Evolutionary conservation across 106 monocot genomes (phyloP), one percentile per base, ranked within the genome.

Genomic region (Chionographis japonica): DNA sequence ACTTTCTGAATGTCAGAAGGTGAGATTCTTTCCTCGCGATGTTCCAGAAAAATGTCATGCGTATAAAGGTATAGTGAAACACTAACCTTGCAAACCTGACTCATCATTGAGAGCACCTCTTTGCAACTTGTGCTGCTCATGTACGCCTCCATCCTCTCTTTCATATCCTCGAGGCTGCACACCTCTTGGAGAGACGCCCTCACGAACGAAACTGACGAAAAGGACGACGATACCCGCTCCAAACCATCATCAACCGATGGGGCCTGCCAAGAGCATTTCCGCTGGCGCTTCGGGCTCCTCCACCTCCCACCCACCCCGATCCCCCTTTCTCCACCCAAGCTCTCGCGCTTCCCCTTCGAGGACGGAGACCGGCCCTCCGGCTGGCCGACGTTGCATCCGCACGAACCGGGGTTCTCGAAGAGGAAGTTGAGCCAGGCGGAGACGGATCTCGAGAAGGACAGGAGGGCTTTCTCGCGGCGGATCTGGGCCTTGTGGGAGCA

Each of bases 341-440:
- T 77, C 63, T 43, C 54, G 2, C 82, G 53, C 54, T 83, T 83
- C 61, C 78, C 69, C 11, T 41, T 68, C 12, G 61, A 63, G 16
- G 36, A 19, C 37, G 42, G 20, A 41, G 36, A 42, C 46, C 52
- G 37, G 6, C 27, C 40, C 41, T 59, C 52, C 10, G 37, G 40
- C 18, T 37, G 49, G 8, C 58, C 71, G 10, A 36, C 11, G 42
- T 75, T 49, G 38, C 72, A 75, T 2, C 79, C 79, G n/a, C 79
- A 79, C n/a, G 62, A 52, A 37, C 35, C 27, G 18, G 84, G 84
- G 38, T 77, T 62, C 52, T 66, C 19, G 40, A 87, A 67, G 65
- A 87, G 62, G 59, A 80, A 83, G 35, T 83, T 80, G 41, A 87
- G 70, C 87, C 87, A 87, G 17, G 80, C 69, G 1, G 77, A 15